Percentiles rank a stretch among this genome's conserved stretches.
phyloP scores from a whole-genome alignment of 805 yeast genomes.

The Starmera quercuum region DNA sequence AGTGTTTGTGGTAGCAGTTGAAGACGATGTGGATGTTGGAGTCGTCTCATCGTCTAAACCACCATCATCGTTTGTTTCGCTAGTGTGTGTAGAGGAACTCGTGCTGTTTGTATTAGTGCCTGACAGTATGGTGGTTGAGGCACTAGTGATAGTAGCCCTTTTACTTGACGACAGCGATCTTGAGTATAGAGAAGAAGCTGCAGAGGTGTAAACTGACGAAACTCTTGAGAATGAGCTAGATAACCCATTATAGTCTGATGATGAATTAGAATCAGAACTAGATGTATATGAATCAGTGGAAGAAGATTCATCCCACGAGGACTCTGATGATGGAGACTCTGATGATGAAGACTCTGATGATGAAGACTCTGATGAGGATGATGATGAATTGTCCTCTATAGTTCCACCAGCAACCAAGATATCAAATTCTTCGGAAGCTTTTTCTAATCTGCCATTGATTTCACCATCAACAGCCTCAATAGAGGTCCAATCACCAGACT shows the following conservation, averaged over 20 bases:
- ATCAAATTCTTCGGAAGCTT: constrained; percentile 38
- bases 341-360: neutral
- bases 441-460: constrained; percentile 49
- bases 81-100: constrained; percentile 8
- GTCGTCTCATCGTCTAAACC: constrained; percentile 7
- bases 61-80: constrained; percentile 4
- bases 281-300: constrained; percentile 6
- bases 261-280: constrained; percentile 2
- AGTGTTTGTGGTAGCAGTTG: constrained; percentile 12
- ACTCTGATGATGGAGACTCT: constrained; percentile 3
- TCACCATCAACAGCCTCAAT: constrained; percentile 50
- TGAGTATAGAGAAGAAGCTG: neutral
- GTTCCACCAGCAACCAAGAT: constrained; percentile 26
- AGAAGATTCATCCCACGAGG: constrained; percentile 10
- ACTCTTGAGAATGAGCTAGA: constrained; percentile 7
- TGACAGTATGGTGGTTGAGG: constrained; percentile 5
- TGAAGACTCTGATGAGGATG: constrained; percentile 7
- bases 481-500: constrained; percentile 52
- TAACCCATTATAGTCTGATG: constrained; percentile 1
- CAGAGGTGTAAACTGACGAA: constrained; percentile 3
- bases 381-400: constrained; percentile 10
- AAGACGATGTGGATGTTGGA: constrained; percentile 8
- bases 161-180: constrained; percentile 4
- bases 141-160: constrained; percentile 5
- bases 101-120: constrained; percentile 6